Percentiles rank a stretch among this genome's conserved stretches.
Conservation (phyloP, 225 moss, liverwort and hornwort species). For the Lunularia cruciata region DNA sequence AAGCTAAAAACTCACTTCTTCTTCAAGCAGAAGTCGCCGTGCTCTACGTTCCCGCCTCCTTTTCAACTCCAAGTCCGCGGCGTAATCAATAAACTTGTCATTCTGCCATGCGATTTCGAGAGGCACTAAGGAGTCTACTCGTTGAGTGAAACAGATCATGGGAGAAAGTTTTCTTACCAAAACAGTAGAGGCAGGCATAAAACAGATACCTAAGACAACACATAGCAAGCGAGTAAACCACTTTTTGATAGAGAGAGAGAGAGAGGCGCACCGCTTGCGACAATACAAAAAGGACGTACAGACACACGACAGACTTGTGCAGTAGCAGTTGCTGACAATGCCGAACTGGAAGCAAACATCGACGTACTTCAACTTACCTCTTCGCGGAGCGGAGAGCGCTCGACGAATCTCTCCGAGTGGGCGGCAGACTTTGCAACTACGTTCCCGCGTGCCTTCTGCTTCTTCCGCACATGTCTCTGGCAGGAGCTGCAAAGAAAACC, state of each 20-base stretch:
- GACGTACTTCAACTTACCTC: slow-evolving; percentile 19
- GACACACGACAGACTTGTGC: not conserved
- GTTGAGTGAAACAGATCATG: too few relatives aligned
- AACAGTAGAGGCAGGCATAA: too few relatives aligned
- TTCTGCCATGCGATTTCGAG: too few relatives aligned
- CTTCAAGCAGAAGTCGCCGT: slow-evolving; percentile 37
- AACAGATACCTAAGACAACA: too few relatives aligned
- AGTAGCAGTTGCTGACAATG: not conserved
- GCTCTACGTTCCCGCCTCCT: slow-evolving; percentile 29
- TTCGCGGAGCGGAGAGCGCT: slow-evolving; percentile 17
- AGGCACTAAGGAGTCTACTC: too few relatives aligned
- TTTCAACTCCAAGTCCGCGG: slow-evolving; percentile 13
- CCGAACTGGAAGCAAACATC: not conserved
- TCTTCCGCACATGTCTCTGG: slow-evolving; percentile 33
- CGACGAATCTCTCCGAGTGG: slow-evolving; percentile 21
- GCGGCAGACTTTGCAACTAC: slow-evolving; percentile 10
- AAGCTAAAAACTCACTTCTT: slow-evolving; percentile 32
- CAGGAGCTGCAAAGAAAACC: slow-evolving; percentile 20
- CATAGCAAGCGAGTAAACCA: too few relatives aligned
- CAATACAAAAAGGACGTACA: not conserved
- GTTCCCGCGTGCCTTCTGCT: slow-evolving; percentile 29
- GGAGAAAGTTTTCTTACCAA: too few relatives aligned
- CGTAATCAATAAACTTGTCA: slow-evolving; percentile 22
- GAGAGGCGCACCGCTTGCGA: not conserved
- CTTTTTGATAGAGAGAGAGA: too few relatives aligned